phyloP scores from a whole-genome alignment of 2,329 filamentous ascomycete genomes.

The Tolypocladium ophioglossoides region DNA sequence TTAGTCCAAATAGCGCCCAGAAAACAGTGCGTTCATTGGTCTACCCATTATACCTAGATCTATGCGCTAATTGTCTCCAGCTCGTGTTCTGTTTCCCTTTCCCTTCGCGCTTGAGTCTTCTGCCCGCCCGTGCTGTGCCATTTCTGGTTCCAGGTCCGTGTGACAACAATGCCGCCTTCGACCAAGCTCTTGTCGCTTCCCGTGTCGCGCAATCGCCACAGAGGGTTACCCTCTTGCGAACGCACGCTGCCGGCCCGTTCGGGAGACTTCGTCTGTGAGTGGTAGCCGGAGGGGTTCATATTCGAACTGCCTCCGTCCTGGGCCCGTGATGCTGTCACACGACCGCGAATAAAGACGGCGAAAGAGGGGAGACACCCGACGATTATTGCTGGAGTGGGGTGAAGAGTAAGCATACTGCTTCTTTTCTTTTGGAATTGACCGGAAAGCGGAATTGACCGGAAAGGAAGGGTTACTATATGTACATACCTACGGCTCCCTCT shows the following conservation, averaged over 20 bases:
- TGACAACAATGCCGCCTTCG: constrained; percentile 2
- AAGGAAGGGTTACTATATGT: neutral
- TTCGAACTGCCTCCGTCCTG: constrained; percentile 3
- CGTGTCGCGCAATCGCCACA: constrained; percentile 4
- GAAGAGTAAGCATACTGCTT: neutral
- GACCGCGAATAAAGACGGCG: constrained; percentile 8
- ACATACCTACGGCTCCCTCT: constrained; percentile 9
- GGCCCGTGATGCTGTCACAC: constrained; percentile 4
- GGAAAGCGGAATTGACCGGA: neutral
- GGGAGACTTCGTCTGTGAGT: constrained; percentile 2
- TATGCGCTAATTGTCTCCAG: neutral
- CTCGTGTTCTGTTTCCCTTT: neutral
- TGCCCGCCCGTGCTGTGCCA: constrained; percentile 1
- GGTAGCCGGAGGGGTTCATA: constrained; percentile 1
- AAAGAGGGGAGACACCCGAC: constrained; percentile 9
- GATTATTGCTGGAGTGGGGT: constrained; percentile 5
- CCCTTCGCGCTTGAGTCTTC: neutral
- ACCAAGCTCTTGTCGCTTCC: constrained; percentile 7
- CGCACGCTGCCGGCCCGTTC: constrained; percentile 2
- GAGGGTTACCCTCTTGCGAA: neutral
- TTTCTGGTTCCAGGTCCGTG: constrained; percentile 7
- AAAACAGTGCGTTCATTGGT: no score
- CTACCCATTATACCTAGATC: neutral
- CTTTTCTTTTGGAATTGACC: no score
- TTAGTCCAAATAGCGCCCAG: no score